phyloP scores from a whole-genome alignment of 208 protist species.

The Leishmania lainsoni region DNA sequence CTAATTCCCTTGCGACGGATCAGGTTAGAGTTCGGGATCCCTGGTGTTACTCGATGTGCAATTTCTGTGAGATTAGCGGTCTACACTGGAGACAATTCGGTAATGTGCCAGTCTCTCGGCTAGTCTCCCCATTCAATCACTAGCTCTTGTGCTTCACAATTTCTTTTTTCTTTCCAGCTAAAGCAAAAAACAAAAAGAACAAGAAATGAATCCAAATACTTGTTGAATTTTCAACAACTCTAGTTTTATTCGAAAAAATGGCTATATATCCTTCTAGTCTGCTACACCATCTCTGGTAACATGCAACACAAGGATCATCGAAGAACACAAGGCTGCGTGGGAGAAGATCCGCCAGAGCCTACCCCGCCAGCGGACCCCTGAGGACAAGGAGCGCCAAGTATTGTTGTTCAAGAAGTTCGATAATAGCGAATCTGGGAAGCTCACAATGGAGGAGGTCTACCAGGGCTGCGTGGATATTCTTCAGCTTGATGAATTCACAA shows the following conservation, averaged over 20 bases:
- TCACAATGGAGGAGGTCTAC: conserved; percentile 69
- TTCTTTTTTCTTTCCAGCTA: background rate
- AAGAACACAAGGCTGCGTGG: conserved; percentile 49
- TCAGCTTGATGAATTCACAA: conserved; percentile 68
- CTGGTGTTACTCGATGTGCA: background rate
- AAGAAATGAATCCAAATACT: background rate
- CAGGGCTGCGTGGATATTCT: conserved; percentile 52
- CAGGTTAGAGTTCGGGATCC: background rate
- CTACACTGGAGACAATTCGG: background rate
- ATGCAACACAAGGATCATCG: conserved; percentile 33
- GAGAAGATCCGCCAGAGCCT: conserved; percentile 36
- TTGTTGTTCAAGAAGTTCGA: conserved; percentile 82
- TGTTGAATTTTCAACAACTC: background rate
- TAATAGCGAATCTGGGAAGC: conserved; percentile 52
- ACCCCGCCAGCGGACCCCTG: conserved; percentile 37
- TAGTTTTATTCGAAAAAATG: background rate
- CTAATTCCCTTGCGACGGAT: background rate
- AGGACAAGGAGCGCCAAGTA: conserved; percentile 51
- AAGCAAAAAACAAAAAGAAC: background rate
- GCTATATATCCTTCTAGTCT: conserved; percentile 26
- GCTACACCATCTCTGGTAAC: background rate
- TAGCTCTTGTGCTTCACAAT: background rate
- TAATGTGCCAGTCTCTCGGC: background rate
- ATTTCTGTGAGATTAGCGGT: background rate
- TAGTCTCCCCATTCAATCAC: background rate